phyloP scores from a whole-genome alignment of 2,329 filamentous ascomycete genomes.

The Botrytis paeoniae region DNA sequence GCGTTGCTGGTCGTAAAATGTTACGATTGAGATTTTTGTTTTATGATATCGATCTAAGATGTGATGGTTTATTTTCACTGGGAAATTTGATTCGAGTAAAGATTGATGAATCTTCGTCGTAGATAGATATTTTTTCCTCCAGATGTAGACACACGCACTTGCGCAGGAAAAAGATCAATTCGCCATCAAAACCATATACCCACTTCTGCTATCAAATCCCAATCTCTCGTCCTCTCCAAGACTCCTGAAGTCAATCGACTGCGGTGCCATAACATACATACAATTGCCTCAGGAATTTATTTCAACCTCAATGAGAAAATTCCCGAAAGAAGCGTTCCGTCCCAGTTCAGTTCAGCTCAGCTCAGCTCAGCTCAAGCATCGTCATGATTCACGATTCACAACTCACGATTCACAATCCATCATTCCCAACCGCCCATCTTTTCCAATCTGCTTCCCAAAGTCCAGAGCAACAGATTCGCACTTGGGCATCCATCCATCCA shows the following conservation, averaged over 20 bases:
- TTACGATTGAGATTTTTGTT: not conserved
- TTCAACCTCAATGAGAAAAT: not conserved
- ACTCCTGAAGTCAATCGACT: not conserved
- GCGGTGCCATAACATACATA: not conserved
- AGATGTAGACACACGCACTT: not conserved
- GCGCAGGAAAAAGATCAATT: not conserved
- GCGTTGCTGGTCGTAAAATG: not conserved
- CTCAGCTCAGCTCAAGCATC: not conserved
- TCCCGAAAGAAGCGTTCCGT: not conserved
- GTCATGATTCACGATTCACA: not conserved
- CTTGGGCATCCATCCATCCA: not conserved
- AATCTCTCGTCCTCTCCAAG: not conserved
- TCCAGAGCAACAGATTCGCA: not conserved
- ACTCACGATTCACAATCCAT: not conserved
- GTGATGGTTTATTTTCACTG: not conserved
- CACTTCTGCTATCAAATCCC: not conserved
- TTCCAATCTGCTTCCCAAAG: not conserved
- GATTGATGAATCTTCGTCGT: not conserved
- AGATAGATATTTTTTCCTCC: not conserved
- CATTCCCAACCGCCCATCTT: not conserved
- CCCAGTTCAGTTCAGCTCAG: too few relatives aligned
- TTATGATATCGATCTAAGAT: not conserved
- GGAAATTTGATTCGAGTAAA: not conserved
- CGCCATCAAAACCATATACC: not conserved
- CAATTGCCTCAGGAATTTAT: not conserved